Conservation (phyloP, 148 eudicot species). For the Nyssa sinensis region DNA sequence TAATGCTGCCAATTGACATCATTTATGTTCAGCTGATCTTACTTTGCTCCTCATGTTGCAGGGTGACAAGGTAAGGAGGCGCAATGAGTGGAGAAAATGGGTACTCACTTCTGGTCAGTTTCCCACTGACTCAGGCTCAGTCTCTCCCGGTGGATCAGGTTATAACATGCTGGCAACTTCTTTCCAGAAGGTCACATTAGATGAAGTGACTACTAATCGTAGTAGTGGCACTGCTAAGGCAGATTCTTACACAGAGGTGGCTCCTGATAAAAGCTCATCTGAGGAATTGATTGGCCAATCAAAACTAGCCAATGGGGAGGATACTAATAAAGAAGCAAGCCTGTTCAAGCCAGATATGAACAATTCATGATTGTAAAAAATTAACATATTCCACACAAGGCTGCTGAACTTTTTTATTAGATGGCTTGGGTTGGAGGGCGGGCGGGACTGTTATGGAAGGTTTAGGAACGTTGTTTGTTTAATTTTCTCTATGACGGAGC, state of each 20-base stretch:
- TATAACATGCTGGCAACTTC: conserved; percentile 15
- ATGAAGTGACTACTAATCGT: conserved; percentile 16
- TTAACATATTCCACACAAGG: not conserved
- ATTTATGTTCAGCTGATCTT: not conserved
- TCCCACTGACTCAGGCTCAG: conserved; percentile 13
- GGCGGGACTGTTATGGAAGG: not conserved
- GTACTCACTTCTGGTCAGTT: conserved; percentile 11
- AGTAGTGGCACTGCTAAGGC: not conserved
- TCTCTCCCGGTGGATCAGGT: conserved; percentile 12
- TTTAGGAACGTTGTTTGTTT: not conserved
- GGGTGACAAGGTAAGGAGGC: conserved; percentile 46
- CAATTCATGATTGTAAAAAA: not conserved
- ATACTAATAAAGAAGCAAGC: not conserved
- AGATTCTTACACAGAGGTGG: conserved; percentile 14
- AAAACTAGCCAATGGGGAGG: conserved; percentile 14
- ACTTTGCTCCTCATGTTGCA: conserved; percentile 15
- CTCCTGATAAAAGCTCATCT: not conserved
- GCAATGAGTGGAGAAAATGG: conserved; percentile 49
- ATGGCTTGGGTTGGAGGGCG: conserved; percentile 16
- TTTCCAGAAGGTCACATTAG: conserved; percentile 20
- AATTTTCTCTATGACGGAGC: not conserved
- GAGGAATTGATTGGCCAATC: conserved; percentile 12
- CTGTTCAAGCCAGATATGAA: conserved; percentile 6
- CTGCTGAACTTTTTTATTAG: not conserved
- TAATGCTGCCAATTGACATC: not conserved